These are phyloP conservation scores for Mycena rosella DNA, from an alignment of 768 basidiomycete species.

Conservation along the genomic window DNA sequence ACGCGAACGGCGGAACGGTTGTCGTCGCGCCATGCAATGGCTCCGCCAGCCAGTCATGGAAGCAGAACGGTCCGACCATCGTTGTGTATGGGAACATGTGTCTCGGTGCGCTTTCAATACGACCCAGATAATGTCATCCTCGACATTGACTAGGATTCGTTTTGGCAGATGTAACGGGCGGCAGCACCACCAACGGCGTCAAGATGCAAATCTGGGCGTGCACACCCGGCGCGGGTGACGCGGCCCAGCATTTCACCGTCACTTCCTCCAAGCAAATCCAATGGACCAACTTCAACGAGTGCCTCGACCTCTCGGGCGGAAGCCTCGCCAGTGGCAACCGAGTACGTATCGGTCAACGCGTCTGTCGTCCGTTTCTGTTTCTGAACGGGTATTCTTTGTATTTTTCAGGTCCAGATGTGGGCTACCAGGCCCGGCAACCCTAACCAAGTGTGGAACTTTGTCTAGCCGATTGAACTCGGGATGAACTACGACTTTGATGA, in stretches of 20 bases:
- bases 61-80: slow-evolving; percentile 13
- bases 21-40: slow-evolving; percentile 20
- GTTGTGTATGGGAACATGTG: slow-evolving; percentile 34
- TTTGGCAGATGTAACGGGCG: slow-evolving; percentile 34
- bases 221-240: slow-evolving; percentile 27
- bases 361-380: background rate
- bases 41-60: slow-evolving; percentile 19
- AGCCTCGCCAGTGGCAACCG: slow-evolving; percentile 35
- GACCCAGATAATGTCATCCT: background rate
- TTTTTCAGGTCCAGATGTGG: slow-evolving; percentile 21
- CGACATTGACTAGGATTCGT: background rate
- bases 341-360: background rate
- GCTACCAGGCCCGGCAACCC: background rate
- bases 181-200: slow-evolving; percentile 37
- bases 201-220: slow-evolving; percentile 44
- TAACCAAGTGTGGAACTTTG: slow-evolving; percentile 45
- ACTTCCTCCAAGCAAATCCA: slow-evolving; percentile 17
- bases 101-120: slow-evolving; percentile 27
- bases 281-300: slow-evolving; percentile 39
- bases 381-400: background rate
- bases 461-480: slow-evolving; percentile 2
- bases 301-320: slow-evolving; percentile 39
- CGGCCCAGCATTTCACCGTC: slow-evolving; percentile 34
- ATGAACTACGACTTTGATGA: background rate
- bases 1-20: slow-evolving; percentile 1